These are phyloP conservation scores for Brassica juncea DNA, from an alignment of 345 rosid species.

Conservation along the genomic window DNA sequence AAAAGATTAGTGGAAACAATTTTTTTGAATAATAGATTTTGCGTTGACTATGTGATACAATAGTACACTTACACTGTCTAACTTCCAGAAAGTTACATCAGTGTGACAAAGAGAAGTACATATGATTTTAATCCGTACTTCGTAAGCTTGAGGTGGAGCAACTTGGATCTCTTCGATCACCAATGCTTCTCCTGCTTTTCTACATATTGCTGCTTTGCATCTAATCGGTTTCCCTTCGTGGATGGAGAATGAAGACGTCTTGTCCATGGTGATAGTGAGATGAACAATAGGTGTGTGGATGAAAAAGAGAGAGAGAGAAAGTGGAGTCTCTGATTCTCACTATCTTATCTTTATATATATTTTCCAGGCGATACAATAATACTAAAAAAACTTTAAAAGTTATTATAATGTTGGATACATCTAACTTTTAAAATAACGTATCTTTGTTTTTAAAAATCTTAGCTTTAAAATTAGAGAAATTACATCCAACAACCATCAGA, in stretches of 20 bases:
- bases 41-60: background rate
- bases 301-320: background rate
- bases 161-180: slow-evolving; percentile 65
- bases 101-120: slow-evolving; percentile 74
- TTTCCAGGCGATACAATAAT: background rate
- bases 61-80: slow-evolving; percentile 41
- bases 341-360: background rate
- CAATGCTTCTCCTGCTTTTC: slow-evolving; percentile 51
- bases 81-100: slow-evolving; percentile 59
- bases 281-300: background rate
- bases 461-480: background rate
- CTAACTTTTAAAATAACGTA: background rate
- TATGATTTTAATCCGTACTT: slow-evolving; percentile 66
- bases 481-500: no score
- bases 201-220: slow-evolving; percentile 74
- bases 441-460: no score
- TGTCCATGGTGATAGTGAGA: slow-evolving; percentile 11
- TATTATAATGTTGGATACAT: background rate
- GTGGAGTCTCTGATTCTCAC: background rate
- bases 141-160: slow-evolving; percentile 69
- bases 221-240: slow-evolving; percentile 48
- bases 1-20: background rate
- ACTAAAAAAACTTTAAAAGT: background rate
- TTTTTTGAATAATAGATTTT: background rate
- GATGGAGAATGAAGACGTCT: background rate